Evolutionary conservation across 140 eudicot genomes (phyloP), one percentile per base, ranked within the genome.

Genomic region (Flaveria floridana): DNA sequence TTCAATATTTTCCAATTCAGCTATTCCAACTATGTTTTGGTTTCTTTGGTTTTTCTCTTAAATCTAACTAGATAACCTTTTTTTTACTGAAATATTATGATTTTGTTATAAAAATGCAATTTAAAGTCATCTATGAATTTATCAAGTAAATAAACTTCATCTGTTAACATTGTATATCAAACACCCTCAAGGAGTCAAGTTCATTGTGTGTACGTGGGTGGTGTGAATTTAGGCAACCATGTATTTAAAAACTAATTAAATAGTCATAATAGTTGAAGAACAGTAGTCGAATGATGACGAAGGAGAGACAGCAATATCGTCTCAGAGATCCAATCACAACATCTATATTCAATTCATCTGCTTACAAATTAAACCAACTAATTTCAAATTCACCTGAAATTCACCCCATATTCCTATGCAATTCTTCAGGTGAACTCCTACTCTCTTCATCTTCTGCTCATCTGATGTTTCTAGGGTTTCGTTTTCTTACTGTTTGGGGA

Each of bases 381-480:
- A 41, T 26, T 44, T 59, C 75, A 56, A 56, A 41, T 77, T 68
- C 75, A 53, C 11, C 70, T 68, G 16, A 76, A 28, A 48, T 16
- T 76, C 76, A 3, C 14, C 16, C 25, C 8, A 47, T 25, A 61
- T 18, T 16, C 70, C 18, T 21, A 30, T 59, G 41, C 13, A 57
- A 13, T 57, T 58, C 81, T 69, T 34, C 76, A 78, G 81, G 81
- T 78, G 41, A 46, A 13, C 81, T 26, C 70, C 46, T 53, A n/a
- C 3, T 21, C 50, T 68, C 52, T 47, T 12, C 1, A 20, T 51
- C 65, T 7, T 55, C 20, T 10, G 14, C 63, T 44, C 51, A 69
- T 78, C 21, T 66, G 3, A 10, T 66, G 57, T 53, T 76, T 76
- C 80, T 78, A 78, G 82, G 82, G 82, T 78, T 78, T 65, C 77